These are phyloP conservation scores for Periconia digitata DNA, from an alignment of 2,329 filamentous ascomycete genomes.

Conservation along the genomic window DNA sequence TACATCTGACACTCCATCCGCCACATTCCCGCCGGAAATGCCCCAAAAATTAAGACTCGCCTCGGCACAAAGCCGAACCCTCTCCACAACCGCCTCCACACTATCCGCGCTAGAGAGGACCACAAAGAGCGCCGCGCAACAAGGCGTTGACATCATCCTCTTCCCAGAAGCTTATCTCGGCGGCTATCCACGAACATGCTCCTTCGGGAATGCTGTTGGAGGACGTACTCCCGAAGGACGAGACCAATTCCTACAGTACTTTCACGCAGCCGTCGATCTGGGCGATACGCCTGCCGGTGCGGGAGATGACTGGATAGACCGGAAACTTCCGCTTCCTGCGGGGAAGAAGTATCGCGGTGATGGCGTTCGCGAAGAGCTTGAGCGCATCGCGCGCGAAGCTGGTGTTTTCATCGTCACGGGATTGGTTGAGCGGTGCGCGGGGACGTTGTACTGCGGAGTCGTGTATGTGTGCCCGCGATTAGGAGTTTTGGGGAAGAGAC, in stretches of 20 bases:
- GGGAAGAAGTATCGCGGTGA: constrained; percentile 60
- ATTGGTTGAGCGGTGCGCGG: constrained; percentile 75
- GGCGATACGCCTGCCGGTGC: constrained; percentile 75
- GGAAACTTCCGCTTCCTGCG: constrained; percentile 57
- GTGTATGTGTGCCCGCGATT: constrained; percentile 77
- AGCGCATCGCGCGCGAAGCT: constrained; percentile 72
- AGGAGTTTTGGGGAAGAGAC: constrained; percentile 78
- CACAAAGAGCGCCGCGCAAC: constrained; percentile 63
- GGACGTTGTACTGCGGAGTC: constrained; percentile 80
- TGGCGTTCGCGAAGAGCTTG: constrained; percentile 78
- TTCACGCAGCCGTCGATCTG: constrained; percentile 75
- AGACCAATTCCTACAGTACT: constrained; percentile 82
- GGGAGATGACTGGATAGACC: constrained; percentile 70
- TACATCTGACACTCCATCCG: neutral
- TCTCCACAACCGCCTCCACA: constrained; percentile 57
- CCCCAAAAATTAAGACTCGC: constrained; percentile 51
- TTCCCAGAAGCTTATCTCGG: constrained; percentile 93
- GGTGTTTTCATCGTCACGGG: constrained; percentile 83
- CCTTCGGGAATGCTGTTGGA: constrained; percentile 76
- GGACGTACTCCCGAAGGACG: constrained; percentile 67
- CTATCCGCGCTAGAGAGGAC: constrained; percentile 66
- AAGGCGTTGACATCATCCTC: constrained; percentile 69
- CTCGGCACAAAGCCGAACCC: constrained; percentile 52
- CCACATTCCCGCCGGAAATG: constrained; percentile 26
- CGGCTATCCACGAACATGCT: constrained; percentile 81